Base-by-base conservation (phyloP, 108 stramenopile species). In the Parmales sp. region DNA sequence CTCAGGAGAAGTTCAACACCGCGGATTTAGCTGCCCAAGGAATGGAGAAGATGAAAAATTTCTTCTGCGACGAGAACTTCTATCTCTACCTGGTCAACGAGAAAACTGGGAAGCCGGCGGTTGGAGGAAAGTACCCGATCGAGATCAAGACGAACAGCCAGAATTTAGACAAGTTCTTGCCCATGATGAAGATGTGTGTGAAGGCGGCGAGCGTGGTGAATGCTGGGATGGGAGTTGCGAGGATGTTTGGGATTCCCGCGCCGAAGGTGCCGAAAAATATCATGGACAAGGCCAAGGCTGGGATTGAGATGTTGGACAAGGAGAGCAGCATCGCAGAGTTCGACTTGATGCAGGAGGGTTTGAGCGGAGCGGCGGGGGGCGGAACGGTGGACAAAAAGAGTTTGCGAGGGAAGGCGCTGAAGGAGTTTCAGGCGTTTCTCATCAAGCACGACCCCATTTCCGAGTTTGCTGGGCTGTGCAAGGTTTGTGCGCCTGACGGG, bases 21-120 rank as follows among this genome's bases (percentile, higher is more conserved):
- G n/a, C n/a, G n/a, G n/a, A n/a, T n/a, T n/a, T n/a, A n/a, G n/a
- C n/a, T n/a, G n/a, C n/a, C n/a, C n/a, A n/a, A n/a, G n/a, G n/a
- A n/a, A n/a, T 50, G 5, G 49, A 50, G 49, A 20, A 50, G 18
- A 4, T 50, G 18, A 50, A 50, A 22, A 20, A 50, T 5, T 13
- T 4, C n/a, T 22, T 50, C 11, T 6, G 54, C 11, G 26, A 28
- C 1, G 16, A 60, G 54, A 2, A 25, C 2, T 31, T 60, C 31
- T 60, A 60, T 28, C 54, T 60, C 2, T 60, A 60, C 23, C 54
- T 60, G 8, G 26, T 60, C 4, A 31, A 60, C 54, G 54, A 60
- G 54, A 3, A 9, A 2, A 60, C 54, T 2, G 29, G 29, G 2
- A 28, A 60, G 54, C 54, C 54, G 6, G 54, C 36, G n/a, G 25